These are phyloP conservation scores for Aspergillus sparsus DNA, from an alignment of 495 filamentous ascomycete genomes.

Conservation along the genomic window DNA sequence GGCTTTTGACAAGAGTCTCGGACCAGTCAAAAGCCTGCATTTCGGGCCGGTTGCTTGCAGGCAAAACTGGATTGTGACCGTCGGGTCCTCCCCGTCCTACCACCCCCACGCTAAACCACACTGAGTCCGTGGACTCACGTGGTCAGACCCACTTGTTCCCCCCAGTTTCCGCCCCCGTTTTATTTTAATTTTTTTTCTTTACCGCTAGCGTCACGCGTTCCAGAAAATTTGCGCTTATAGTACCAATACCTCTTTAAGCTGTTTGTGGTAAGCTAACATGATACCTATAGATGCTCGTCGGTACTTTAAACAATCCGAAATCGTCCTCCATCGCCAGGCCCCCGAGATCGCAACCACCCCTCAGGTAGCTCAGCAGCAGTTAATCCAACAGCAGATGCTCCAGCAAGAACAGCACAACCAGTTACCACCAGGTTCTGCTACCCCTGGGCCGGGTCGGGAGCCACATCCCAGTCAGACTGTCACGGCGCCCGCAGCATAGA, in stretches of 20 bases:
- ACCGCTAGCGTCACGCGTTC: neutral
- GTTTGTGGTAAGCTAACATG: slow-evolving; percentile 2
- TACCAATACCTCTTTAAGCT: slow-evolving; percentile 1
- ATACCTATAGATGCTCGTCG: slow-evolving; percentile 74
- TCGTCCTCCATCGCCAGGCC: slow-evolving; percentile 93
- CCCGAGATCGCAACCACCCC: slow-evolving; percentile 61
- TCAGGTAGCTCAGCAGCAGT: slow-evolving; percentile 49
- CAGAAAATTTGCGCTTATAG: slow-evolving; percentile 9
- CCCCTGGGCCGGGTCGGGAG: slow-evolving; percentile 44
- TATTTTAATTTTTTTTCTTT: slow-evolving; percentile 9
- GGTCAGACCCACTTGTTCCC: slow-evolving; percentile 28
- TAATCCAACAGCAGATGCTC: slow-evolving; percentile 47
- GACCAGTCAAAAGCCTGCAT: slow-evolving; percentile 22
- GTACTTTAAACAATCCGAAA: slow-evolving; percentile 99
- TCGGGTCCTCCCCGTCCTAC: slow-evolving; percentile 20
- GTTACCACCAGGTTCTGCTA: slow-evolving; percentile 44
- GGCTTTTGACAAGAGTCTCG: slow-evolving; percentile 35
- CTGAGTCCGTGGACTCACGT: slow-evolving; percentile 23
- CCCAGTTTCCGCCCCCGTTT: slow-evolving; percentile 22
- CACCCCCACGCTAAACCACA: slow-evolving; percentile 43
- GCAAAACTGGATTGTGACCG: slow-evolving; percentile 9
- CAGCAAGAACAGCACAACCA: slow-evolving; percentile 40
- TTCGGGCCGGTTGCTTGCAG: slow-evolving; percentile 26
- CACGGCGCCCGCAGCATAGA: slow-evolving; percentile 37
- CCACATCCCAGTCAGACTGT: slow-evolving; percentile 22